Evolutionary conservation across 1,284 basidiomycete genomes (phyloP).

Genomic region (Ustilago esculenta): DNA sequence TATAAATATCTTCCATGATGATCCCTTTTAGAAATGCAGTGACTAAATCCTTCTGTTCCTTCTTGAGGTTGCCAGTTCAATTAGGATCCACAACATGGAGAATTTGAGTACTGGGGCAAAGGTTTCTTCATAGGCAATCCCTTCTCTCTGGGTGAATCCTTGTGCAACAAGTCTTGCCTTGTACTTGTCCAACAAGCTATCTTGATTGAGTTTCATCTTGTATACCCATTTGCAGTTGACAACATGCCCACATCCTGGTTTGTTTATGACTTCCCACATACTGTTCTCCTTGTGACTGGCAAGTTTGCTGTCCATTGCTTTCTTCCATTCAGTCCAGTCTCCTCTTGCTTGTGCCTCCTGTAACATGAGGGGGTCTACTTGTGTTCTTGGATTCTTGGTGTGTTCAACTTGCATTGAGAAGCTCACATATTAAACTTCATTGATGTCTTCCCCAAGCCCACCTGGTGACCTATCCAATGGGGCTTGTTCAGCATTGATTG

Average conservation of each 20-base stretch:
- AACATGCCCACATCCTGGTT: conserved; percentile 51
- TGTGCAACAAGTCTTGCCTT: conserved; percentile 70
- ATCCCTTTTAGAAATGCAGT: too few relatives aligned
- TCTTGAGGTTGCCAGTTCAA: too few relatives aligned
- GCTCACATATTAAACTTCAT: too few relatives aligned
- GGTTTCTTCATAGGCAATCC: conserved; percentile 70
- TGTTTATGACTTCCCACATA: conserved; percentile 58
- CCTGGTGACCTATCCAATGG: too few relatives aligned
- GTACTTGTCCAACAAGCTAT: conserved; percentile 60
- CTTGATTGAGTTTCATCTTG: conserved; percentile 66
- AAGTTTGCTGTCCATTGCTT: conserved; percentile 65
- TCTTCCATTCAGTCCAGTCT: conserved; percentile 53
- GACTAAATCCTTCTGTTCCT: too few relatives aligned
- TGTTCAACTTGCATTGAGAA: too few relatives aligned
- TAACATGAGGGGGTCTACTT: too few relatives aligned
- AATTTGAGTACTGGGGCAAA: conserved; percentile 69
- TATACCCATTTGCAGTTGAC: conserved; percentile 68
- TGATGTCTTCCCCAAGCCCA: too few relatives aligned
- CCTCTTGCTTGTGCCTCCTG: too few relatives aligned
- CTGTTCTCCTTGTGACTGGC: conserved; percentile 50
- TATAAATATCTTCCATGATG: too few relatives aligned
- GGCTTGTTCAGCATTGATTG: too few relatives aligned
- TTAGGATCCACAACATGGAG: conserved; percentile 52
- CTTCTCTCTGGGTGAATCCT: conserved; percentile 69
- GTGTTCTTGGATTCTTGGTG: too few relatives aligned